Conservation (phyloP, 1,284 basidiomycete genomes). For the Ceratorhiza oryzae-sativae region DNA sequence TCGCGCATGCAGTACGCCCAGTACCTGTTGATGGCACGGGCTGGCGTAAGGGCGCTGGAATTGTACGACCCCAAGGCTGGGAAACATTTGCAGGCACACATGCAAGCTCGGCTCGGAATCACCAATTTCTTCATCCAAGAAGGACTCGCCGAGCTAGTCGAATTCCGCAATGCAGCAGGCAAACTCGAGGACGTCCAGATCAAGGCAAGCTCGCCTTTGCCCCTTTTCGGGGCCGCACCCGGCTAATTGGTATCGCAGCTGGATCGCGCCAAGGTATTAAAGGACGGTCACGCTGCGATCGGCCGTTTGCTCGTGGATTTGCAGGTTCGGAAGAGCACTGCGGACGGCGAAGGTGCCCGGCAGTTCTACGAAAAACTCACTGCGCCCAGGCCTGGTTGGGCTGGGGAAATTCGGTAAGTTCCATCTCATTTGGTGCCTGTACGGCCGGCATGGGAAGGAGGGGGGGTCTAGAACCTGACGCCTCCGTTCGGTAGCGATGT, state of each 20-base stretch:
- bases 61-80: slow-evolving; percentile 79
- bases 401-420: slow-evolving; percentile 67
- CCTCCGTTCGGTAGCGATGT: slow-evolving; percentile 53
- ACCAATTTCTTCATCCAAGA: slow-evolving; percentile 75
- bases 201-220: slow-evolving; percentile 55
- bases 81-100: slow-evolving; percentile 91
- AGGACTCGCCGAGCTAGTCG: slow-evolving; percentile 67
- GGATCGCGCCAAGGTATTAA: slow-evolving; percentile 70
- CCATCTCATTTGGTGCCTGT: slow-evolving; percentile 6
- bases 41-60: slow-evolving; percentile 78
- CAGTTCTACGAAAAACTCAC: slow-evolving; percentile 78
- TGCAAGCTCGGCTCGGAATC: slow-evolving; percentile 83
- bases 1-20: slow-evolving; percentile 65
- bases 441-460: not conserved
- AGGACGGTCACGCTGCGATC: slow-evolving; percentile 66
- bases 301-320: slow-evolving; percentile 78
- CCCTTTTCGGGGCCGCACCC: not conserved
- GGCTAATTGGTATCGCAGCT: slow-evolving; percentile 56
- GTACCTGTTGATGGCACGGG: slow-evolving; percentile 85
- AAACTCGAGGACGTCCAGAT: slow-evolving; percentile 72
- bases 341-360: slow-evolving; percentile 76
- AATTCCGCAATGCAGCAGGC: slow-evolving; percentile 64
- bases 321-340: slow-evolving; percentile 82
- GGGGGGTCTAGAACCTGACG: slow-evolving; percentile 22
- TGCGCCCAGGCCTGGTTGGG: slow-evolving; percentile 72